Evolutionary conservation across 306 rosid species (phyloP), one percentile per base, ranked within the genome.

Genomic region (Neltuma alba): DNA sequence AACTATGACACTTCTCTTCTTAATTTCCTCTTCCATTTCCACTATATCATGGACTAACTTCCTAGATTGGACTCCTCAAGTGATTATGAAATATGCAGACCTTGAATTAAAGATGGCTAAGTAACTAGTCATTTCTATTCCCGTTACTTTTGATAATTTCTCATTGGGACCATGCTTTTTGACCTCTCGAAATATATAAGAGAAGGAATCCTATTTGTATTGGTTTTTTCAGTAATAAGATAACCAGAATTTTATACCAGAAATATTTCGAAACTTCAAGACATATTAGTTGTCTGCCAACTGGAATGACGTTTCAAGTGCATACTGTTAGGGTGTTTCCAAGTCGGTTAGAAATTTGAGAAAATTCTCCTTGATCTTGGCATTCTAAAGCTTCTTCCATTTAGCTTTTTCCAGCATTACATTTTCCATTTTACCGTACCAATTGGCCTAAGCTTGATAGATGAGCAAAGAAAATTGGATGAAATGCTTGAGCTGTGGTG

Each of bases 51-150:
- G 7, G 37, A 9, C 44, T 21, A 38, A 16, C 30, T 60, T 28
- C 28, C 70, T 81, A n/a, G n/a, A 30, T 60, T 58, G 16, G 34
- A 42, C 67, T 67, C 13, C 21, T 62, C 13, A 36, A 57, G 61
- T 69, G 62, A 33, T 54, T 79, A 50, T 50, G 50, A 23, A 70
- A 33, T 58, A 63, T 65, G 52, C 67, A 25, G 30, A 15, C 57
- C 38, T 76, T 8, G 55, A 61, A 36, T 60, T 70, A 42, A 69
- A 38, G 34, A 62, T 74, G 77, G 78, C 38, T 54, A 71, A 60
- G 38, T 18, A 81, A 67, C 57, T 38, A 64, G 8, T 61, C 38
- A 41, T 79, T 70, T 82, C 16, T 31, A 64, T 82, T 75, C 70
- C 33, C 55, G 33, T 50, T 52, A 50, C 23, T 52, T 5, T 11